Evolutionary conservation across 805 yeast genomes (phyloP).

Genomic region (Brettanomyces sp.): DNA sequence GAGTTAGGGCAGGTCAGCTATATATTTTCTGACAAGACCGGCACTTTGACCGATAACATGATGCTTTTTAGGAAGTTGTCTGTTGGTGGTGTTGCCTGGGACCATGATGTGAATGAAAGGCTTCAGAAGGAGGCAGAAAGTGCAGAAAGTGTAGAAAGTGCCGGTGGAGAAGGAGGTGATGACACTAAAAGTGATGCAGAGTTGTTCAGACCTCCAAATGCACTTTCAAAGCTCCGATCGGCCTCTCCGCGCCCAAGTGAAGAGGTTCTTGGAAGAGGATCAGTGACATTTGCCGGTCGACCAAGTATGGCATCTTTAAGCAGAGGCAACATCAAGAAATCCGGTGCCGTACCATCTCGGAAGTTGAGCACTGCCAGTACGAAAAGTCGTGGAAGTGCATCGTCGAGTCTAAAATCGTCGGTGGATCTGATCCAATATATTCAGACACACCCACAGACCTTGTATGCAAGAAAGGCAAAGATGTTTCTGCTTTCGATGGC

Average conservation of each 20-base stretch:
- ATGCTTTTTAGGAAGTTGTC: constrained; percentile 89
- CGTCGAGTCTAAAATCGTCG: constrained; percentile 43
- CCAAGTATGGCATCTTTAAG: constrained; percentile 47
- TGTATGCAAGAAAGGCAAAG: constrained; percentile 62
- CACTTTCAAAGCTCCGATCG: neutral
- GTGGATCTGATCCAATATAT: constrained; percentile 58
- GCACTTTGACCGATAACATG: constrained; percentile 88
- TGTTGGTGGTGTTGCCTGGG: constrained; percentile 83
- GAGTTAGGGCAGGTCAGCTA: constrained; percentile 96
- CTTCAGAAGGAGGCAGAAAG: constrained; percentile 22
- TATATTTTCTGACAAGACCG: constrained; percentile 93
- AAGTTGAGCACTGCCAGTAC: neutral
- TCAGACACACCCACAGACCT: constrained; percentile 59
- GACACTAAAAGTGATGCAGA: neutral
- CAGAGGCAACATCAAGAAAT: neutral
- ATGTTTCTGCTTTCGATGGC: constrained; percentile 79
- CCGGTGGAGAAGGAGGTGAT: neutral
- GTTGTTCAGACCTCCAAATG: neutral
- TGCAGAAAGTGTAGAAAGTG: constrained; percentile 6
- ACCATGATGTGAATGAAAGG: constrained; percentile 54
- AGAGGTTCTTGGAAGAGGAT: constrained; percentile 8
- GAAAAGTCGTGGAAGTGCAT: constrained; percentile 19
- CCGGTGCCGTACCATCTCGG: neutral
- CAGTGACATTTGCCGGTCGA: constrained; percentile 33
- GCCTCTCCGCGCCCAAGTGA: constrained; percentile 1